Base-by-base conservation (phyloP, 345 rosid genomes). In the Eucalyptus albens region DNA sequence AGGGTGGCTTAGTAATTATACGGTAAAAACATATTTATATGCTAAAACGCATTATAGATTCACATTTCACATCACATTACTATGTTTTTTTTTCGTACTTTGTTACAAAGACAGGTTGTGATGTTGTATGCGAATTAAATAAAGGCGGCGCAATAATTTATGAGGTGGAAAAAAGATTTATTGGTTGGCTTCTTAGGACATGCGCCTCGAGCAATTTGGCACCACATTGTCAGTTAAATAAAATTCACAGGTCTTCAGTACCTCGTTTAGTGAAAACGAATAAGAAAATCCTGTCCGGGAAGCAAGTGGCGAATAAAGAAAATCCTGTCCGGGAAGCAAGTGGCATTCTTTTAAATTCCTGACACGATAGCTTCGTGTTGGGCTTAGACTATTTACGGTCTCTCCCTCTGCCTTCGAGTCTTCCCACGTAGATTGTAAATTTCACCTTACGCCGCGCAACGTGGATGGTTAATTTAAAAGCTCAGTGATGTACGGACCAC, bases 11-110 rank as follows among this genome's bases (percentile, higher is more conserved):
- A 53, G 29, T 56, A 56, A 56, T 56, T 56, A 56, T 56, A 56
- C 1, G 14, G 29, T 24, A 24, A 56, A 24, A 56, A 56, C 13
- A 56, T 56, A 56, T 24, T 56, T 26, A 56, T 56, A 26, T 22
- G 62, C 27, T 56, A 56, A 56, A 56, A 56, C 3, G 14, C 13
- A 26, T 56, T 2, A 56, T 24, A 24, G 29, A 24, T 56, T 65
- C 21, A 2, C 5, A n/a, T 7, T 65, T n/a, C 1, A 65, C 11
- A 8, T 0, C 19, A n/a, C 40, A n/a, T n/a, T 4, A 15, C 2
- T 1, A 56, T 22, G 12, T 56, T 10, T 56, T 56, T 22, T 24
- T 10, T 56, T 56, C 29, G 0, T 22, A 53, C 26, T 53, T 2
- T 53, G 9, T 53, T 53, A 53, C 26, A 21, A 21, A 53, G 26